Percentiles rank a stretch among this genome's conserved stretches.
phyloP scores from a whole-genome alignment of 306 rosid genomes.

The Morella rubra region DNA sequence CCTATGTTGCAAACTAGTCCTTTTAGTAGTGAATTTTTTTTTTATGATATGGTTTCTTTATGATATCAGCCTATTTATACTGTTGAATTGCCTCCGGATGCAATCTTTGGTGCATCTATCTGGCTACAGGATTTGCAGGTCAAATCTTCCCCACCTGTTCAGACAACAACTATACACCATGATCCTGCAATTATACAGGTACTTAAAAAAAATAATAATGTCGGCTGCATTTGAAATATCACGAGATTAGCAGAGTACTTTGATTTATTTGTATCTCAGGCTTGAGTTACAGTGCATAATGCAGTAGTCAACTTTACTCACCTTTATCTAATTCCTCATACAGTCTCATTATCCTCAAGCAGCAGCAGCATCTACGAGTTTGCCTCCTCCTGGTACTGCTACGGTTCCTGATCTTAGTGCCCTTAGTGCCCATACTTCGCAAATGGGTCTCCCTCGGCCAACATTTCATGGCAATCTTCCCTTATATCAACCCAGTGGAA shows the following conservation, averaged over 20 bases:
- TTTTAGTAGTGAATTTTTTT: not conserved
- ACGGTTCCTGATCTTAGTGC: slow-evolving; percentile 18
- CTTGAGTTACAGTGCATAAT: not conserved
- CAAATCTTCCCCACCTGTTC: slow-evolving; percentile 26
- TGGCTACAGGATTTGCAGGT: slow-evolving; percentile 31
- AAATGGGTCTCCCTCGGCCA: slow-evolving; percentile 23
- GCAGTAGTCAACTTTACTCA: not conserved
- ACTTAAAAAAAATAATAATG: not conserved
- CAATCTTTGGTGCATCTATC: not conserved
- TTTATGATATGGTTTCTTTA: not conserved
- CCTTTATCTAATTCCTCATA: not conserved
- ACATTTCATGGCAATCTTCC: slow-evolving; percentile 26
- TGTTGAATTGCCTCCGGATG: not conserved
- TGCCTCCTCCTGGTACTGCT: slow-evolving; percentile 16
- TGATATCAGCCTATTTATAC: not conserved
- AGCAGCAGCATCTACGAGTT: slow-evolving; percentile 12
- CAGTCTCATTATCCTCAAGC: slow-evolving; percentile 30
- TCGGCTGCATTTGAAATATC: not conserved
- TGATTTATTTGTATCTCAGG: not conserved
- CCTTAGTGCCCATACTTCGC: slow-evolving; percentile 13
- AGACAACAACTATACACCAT: slow-evolving; percentile 14
- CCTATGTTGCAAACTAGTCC: not conserved
- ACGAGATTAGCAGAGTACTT: not conserved
- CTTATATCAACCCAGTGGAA: slow-evolving; percentile 24
- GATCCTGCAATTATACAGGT: slow-evolving; percentile 35